Conservation (phyloP, 2,329 filamentous ascomycete genomes). For the Pestalotiopsis sp. region DNA sequence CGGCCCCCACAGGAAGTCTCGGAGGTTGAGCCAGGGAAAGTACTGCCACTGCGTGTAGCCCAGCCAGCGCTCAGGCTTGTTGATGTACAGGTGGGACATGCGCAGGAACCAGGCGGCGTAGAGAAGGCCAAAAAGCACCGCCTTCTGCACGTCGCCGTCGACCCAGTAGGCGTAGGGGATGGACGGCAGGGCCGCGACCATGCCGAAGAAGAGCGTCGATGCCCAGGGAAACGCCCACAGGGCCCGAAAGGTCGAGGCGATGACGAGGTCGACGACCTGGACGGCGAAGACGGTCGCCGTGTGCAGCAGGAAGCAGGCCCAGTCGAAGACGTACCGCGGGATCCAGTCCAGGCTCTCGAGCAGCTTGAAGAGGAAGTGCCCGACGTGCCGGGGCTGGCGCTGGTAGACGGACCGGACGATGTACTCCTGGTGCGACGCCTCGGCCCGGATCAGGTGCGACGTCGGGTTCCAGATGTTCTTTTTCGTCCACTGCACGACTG, state of each 20-base stretch:
- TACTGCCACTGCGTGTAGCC: background rate
- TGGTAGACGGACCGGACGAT: background rate
- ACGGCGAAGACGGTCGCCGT: background rate
- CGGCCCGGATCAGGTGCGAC: background rate
- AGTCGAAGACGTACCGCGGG: background rate
- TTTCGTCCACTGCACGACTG: background rate
- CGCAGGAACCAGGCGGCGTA: background rate
- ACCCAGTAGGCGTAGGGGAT: conserved; percentile 1
- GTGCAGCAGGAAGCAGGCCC: background rate
- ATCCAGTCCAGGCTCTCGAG: background rate
- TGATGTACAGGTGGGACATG: conserved; percentile 1
- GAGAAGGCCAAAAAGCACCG: background rate
- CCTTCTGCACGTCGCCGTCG: background rate
- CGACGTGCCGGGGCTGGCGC: background rate
- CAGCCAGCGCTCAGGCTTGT: background rate
- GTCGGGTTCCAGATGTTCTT: background rate
- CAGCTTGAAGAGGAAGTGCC: background rate
- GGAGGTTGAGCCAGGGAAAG: background rate
- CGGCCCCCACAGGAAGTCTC: background rate
- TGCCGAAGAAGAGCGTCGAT: background rate
- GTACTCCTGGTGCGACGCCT: background rate
- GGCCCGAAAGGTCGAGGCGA: background rate
- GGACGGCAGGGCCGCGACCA: background rate
- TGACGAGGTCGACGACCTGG: background rate
- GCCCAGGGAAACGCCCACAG: background rate